phyloP scores from a whole-genome alignment of 768 basidiomycete species.

The Hericium rajendrae region DNA sequence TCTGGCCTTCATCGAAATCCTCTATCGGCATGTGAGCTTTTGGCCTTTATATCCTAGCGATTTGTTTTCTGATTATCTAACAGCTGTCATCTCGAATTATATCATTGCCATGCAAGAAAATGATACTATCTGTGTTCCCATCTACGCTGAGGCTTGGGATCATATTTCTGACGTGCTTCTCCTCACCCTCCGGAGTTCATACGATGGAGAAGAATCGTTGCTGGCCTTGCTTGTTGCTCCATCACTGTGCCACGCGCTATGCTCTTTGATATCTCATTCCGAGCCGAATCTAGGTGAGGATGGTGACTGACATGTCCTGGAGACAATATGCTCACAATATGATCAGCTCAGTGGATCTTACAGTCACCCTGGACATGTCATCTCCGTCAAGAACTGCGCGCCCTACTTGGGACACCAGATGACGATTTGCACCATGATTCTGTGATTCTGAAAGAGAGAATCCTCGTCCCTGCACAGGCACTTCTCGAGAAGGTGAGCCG shows the following conservation, averaged over 20 bases:
- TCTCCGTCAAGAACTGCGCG: constrained; percentile 31
- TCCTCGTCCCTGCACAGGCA: background rate
- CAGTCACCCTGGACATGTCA: constrained; percentile 44
- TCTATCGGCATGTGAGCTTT: constrained; percentile 32
- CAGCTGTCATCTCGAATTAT: constrained; percentile 19
- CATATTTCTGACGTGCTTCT: constrained; percentile 41
- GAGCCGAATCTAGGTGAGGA: constrained; percentile 2
- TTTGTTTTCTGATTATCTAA: background rate
- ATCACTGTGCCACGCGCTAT: constrained; percentile 40
- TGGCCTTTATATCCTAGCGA: background rate
- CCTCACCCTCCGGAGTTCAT: constrained; percentile 36
- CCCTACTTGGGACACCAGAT: constrained; percentile 12
- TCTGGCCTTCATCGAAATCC: constrained; percentile 23
- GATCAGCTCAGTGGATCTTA: constrained; percentile 11
- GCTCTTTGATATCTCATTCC: constrained; percentile 22
- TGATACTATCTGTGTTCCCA: constrained; percentile 25
- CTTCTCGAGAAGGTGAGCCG: background rate
- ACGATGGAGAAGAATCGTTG: constrained; percentile 37
- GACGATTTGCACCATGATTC: background rate
- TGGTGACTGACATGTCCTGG: background rate
- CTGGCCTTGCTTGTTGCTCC: constrained; percentile 42
- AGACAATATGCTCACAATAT: background rate
- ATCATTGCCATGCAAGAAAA: constrained; percentile 21
- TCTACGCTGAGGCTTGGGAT: constrained; percentile 43
- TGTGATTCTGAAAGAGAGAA: constrained; percentile 1